phyloP scores from a whole-genome alignment of 805 yeast species.

The Metschnikowia similis region DNA sequence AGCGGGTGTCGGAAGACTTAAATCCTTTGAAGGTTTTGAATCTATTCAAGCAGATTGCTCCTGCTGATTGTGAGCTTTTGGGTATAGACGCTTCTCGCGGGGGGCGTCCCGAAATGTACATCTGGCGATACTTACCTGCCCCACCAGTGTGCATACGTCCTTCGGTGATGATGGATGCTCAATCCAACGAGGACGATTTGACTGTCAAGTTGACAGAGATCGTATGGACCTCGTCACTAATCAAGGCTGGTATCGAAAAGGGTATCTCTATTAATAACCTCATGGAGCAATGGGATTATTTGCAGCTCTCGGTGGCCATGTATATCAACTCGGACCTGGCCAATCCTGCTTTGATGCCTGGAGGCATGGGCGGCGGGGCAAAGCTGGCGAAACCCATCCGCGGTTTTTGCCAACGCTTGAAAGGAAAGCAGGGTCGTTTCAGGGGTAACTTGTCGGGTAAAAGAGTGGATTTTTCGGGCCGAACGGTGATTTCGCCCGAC shows the following conservation, averaged over 20 bases:
- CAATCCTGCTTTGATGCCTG: slow-evolving; percentile 72
- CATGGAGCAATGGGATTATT: slow-evolving; percentile 99
- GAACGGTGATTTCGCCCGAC: slow-evolving; percentile 98
- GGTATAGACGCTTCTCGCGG: slow-evolving; percentile 86
- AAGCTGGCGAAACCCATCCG: slow-evolving; percentile 75
- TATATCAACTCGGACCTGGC: slow-evolving; percentile 95
- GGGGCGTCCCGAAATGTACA: slow-evolving; percentile 93
- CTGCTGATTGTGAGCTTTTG: slow-evolving; percentile 85
- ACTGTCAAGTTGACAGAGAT: slow-evolving; percentile 95
- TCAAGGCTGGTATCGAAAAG: slow-evolving; percentile 90
- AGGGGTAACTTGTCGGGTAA: slow-evolving; percentile 97
- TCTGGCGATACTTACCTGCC: slow-evolving; percentile 97
- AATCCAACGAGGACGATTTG: slow-evolving; percentile 94
- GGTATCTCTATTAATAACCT: slow-evolving; percentile 89
- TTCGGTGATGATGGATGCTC: slow-evolving; percentile 87
- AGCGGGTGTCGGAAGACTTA: slow-evolving; percentile 86
- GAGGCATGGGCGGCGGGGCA: slow-evolving; percentile 48
- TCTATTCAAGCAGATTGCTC: slow-evolving; percentile 77
- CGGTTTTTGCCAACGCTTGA: slow-evolving; percentile 94
- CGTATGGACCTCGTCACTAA: slow-evolving; percentile 93
- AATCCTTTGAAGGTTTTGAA: slow-evolving; percentile 88
- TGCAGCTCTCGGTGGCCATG: slow-evolving; percentile 94
- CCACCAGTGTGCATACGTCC: slow-evolving; percentile 99
- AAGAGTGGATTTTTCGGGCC: slow-evolving; percentile 96
- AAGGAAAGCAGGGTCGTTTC: slow-evolving; percentile 98